Conservation (phyloP, 768 basidiomycete genomes). For the Scleroderma citrinum region DNA sequence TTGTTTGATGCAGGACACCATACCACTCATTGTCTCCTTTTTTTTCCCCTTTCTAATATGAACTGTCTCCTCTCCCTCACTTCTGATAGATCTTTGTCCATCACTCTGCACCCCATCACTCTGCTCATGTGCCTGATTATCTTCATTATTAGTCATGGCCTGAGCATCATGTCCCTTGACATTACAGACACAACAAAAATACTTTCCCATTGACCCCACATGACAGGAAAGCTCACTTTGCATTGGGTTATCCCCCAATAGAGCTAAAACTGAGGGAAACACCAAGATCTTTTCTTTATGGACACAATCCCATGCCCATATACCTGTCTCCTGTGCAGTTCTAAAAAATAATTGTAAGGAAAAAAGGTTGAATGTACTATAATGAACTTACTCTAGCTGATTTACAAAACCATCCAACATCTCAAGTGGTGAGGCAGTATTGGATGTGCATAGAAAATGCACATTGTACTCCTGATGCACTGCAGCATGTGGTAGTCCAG, state of each 20-base stretch:
- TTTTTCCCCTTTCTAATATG: neutral
- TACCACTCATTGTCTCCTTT: neutral
- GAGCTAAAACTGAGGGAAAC: constrained; percentile 10
- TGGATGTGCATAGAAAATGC: constrained; percentile 21
- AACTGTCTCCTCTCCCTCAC: neutral
- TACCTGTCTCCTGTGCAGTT: constrained; percentile 10
- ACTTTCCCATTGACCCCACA: constrained; percentile 16
- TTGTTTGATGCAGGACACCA: neutral
- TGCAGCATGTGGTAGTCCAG: constrained; percentile 11
- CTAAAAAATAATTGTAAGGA: constrained; percentile 1
- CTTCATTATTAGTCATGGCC: neutral
- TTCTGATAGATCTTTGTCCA: neutral
- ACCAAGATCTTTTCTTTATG: constrained; percentile 12
- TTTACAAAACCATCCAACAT: constrained; percentile 18
- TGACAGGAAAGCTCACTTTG: constrained; percentile 24
- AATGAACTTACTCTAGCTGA: constrained; percentile 13
- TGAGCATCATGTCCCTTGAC: neutral
- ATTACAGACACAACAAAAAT: constrained; percentile 19
- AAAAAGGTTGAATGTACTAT: neutral
- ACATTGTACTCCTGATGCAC: constrained; percentile 10
- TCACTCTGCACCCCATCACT: neutral
- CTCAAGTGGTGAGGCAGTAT: constrained; percentile 17
- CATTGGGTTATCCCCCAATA: constrained; percentile 22
- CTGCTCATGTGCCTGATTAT: neutral
- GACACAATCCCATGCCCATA: constrained; percentile 13